Percentiles rank a stretch among this genome's conserved stretches.
These are phyloP conservation scores for Nematocida ironsii DNA, from an alignment of 371 early-diverging fungal genomes.

Conservation along the genomic window DNA sequence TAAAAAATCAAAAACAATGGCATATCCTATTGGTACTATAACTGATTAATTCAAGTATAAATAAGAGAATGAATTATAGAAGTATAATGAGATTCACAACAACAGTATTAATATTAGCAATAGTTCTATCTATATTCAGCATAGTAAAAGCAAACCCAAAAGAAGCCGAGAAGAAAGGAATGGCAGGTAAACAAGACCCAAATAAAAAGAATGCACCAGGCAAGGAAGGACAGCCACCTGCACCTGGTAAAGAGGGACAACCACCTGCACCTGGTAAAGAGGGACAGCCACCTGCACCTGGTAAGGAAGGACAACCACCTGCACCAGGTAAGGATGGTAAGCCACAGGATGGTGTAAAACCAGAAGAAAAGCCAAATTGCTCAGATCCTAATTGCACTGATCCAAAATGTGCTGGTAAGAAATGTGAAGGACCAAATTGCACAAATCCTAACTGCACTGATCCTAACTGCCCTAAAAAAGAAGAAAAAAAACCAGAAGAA, in stretches of 20 bases:
- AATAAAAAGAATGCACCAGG: too few species aligned
- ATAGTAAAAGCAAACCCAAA: not conserved
- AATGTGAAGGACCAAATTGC: not conserved
- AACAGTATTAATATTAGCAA: not conserved
- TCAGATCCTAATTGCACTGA: not conserved
- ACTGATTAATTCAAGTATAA: constrained; percentile 7
- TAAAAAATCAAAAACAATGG: too few species aligned
- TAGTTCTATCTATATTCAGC: not conserved
- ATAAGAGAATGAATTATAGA: not conserved
- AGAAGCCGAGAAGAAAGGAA: not conserved
- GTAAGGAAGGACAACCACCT: not conserved
- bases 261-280: not conserved
- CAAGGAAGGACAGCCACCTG: too few species aligned
- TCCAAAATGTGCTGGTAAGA: not conserved
- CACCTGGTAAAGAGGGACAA: not conserved
- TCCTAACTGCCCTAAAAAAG: not conserved
- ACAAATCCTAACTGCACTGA: not conserved
- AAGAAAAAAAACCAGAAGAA: not conserved
- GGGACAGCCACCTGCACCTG: not conserved
- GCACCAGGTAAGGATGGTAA: not conserved
- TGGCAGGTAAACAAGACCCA: not conserved
- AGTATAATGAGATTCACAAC: constrained; percentile 25
- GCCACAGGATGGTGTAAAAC: not conserved
- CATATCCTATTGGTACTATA: not conserved
- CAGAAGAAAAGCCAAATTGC: too few species aligned